These are phyloP conservation scores for Penicillium psychrosexuale DNA, from an alignment of 2,329 filamentous ascomycete species.

Conservation along the genomic window DNA sequence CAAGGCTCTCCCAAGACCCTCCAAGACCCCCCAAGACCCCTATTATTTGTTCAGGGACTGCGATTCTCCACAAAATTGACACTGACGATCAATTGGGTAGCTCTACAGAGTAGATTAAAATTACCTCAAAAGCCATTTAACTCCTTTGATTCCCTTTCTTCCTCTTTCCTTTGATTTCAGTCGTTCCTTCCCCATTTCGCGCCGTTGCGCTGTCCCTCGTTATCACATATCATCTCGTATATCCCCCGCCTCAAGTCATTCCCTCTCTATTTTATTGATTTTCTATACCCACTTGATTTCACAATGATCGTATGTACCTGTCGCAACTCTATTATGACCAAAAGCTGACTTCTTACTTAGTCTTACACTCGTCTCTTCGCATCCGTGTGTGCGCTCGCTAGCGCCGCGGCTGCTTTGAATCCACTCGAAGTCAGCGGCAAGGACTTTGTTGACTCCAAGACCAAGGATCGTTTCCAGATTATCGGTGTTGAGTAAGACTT, in stretches of 20 bases:
- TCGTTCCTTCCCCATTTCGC: constrained; percentile 14
- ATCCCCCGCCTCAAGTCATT: not conserved
- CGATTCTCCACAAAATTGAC: constrained; percentile 1
- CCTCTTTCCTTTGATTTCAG: not conserved
- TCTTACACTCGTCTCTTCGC: constrained; percentile 37
- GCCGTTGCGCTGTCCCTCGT: constrained; percentile 25
- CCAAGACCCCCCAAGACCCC: not conserved
- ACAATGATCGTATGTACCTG: constrained; percentile 25
- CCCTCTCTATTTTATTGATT: not conserved
- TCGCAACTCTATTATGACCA: not conserved
- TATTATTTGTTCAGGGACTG: constrained; percentile 2
- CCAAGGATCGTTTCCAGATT: constrained; percentile 59
- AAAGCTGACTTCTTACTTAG: constrained; percentile 10
- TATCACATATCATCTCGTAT: not conserved
- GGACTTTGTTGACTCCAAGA: constrained; percentile 60
- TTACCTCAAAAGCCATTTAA: not conserved
- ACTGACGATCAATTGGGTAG: not conserved
- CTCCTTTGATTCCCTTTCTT: not conserved
- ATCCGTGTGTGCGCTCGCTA: constrained; percentile 42
- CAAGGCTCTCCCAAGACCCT: not conserved
- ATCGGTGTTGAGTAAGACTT: constrained; percentile 57
- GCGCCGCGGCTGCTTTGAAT: constrained; percentile 52
- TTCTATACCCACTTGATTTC: not conserved
- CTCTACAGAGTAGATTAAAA: not conserved
- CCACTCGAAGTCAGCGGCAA: constrained; percentile 57